Conservation (phyloP, 2,329 filamentous ascomycete species). For the Ceratocystis diversiconidia region DNA sequence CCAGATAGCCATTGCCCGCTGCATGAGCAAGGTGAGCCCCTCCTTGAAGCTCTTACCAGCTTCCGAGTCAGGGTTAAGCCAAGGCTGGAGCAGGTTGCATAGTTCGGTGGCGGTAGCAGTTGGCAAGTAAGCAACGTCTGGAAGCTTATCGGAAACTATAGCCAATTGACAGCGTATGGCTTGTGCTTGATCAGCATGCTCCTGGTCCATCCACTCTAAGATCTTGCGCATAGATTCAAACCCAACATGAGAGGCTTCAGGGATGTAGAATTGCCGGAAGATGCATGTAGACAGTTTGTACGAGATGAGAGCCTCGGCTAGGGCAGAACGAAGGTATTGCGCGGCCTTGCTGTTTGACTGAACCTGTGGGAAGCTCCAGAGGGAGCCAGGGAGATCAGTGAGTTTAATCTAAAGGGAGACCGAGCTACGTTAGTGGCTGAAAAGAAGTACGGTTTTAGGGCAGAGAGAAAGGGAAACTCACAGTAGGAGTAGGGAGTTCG, state of each 20-base stretch:
- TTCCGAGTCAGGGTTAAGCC: conserved; percentile 9
- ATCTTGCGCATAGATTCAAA: conserved; percentile 15
- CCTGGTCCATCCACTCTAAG: conserved; percentile 16
- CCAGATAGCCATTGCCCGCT: conserved; percentile 17
- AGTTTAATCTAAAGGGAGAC: conserved; percentile 10
- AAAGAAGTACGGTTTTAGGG: not conserved
- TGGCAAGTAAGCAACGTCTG: conserved; percentile 11
- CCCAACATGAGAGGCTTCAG: conserved; percentile 10
- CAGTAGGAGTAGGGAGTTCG: conserved; percentile 10
- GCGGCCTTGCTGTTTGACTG: conserved; percentile 17
- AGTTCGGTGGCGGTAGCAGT: not conserved
- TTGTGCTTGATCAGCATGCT: conserved; percentile 14
- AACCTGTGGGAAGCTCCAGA: conserved; percentile 14
- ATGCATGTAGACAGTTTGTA: conserved; percentile 15
- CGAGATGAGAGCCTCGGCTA: conserved; percentile 16
- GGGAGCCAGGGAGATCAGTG: conserved; percentile 10
- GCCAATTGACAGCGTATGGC: conserved; percentile 17
- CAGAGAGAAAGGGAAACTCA: not conserved
- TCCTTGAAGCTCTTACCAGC: conserved; percentile 14
- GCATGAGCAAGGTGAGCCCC: conserved; percentile 14
- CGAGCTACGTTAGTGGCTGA: not conserved
- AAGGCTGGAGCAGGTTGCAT: conserved; percentile 11
- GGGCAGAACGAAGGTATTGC: conserved; percentile 14
- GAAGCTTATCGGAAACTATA: conserved; percentile 17
- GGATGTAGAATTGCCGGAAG: conserved; percentile 16